A percentile compares a stretch with the other conserved stretches of the same genome.
Evolutionary conservation across 768 basidiomycete genomes (phyloP).

Genomic region (Mycena chlorophos): DNA sequence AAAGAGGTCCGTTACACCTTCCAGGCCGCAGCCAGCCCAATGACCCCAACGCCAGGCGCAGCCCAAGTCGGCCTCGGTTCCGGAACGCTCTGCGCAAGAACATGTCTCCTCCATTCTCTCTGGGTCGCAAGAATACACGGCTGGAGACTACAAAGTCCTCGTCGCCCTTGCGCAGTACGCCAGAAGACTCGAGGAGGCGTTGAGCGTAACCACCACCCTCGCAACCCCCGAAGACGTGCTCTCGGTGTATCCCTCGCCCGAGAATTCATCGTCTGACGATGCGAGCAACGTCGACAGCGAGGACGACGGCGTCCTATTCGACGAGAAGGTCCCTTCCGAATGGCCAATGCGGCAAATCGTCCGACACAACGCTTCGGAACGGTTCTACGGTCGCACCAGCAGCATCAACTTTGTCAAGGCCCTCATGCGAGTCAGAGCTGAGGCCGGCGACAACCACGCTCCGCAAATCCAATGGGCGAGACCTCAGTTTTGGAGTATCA

Average conservation of each 20-base stretch:
- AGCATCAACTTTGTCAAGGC: constrained; percentile 37
- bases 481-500: constrained; percentile 26
- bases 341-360: constrained; percentile 1
- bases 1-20: constrained; percentile 7
- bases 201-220: neutral
- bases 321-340: constrained; percentile 5
- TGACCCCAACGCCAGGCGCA: neutral
- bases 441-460: constrained; percentile 17
- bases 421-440: constrained; percentile 40
- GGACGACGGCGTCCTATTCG: constrained; percentile 12
- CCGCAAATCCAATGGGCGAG: constrained; percentile 7
- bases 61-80: neutral
- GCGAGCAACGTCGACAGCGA: constrained; percentile 6
- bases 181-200: constrained; percentile 14
- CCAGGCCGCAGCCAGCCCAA: neutral
- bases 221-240: neutral
- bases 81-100: constrained; percentile 1
- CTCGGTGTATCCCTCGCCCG: neutral
- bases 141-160: constrained; percentile 15
- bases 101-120: constrained; percentile 15
- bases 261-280: neutral
- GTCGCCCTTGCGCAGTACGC: constrained; percentile 14
- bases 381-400: constrained; percentile 37
- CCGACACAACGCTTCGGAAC: constrained; percentile 10
- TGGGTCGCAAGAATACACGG: constrained; percentile 27